A percentile compares a stretch with the other conserved stretches of the same genome.
phyloP scores from a whole-genome alignment of 768 basidiomycete genomes.

The Asterophora lycoperdoides region DNA sequence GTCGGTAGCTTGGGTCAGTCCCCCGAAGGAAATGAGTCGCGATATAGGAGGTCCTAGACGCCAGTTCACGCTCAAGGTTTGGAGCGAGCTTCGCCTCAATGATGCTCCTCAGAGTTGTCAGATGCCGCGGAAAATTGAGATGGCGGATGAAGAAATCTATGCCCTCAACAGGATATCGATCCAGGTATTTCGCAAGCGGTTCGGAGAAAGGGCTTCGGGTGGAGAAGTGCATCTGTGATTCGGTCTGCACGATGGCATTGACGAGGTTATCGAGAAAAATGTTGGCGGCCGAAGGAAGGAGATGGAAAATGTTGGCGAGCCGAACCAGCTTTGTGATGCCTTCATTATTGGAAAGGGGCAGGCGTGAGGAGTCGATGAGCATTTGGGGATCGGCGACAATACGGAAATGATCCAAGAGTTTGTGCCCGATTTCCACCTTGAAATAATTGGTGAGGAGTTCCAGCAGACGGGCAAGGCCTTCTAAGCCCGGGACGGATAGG shows the following conservation, averaged over 20 bases:
- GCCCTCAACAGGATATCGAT: conserved; percentile 85
- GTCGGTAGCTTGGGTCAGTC: conserved; percentile 44
- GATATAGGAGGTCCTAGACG: conserved; percentile 52
- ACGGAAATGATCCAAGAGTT: conserved; percentile 94
- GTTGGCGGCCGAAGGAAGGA: conserved; percentile 89
- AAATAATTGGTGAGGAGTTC: conserved; percentile 98
- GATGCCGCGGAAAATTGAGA: conserved; percentile 71
- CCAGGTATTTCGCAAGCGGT: conserved; percentile 85
- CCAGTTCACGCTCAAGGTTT: conserved; percentile 63
- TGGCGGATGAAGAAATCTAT: conserved; percentile 80
- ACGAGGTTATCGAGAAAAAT: conserved; percentile 88
- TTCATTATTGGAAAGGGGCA: conserved; percentile 82
- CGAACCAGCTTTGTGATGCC: conserved; percentile 90
- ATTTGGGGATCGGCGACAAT: conserved; percentile 87
- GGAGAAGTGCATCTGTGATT: conserved; percentile 88
- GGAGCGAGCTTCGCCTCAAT: conserved; percentile 77
- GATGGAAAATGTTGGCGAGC: conserved; percentile 96
- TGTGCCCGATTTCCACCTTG: conserved; percentile 98
- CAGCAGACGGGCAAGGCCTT: conserved; percentile 89
- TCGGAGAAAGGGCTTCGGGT: conserved; percentile 88
- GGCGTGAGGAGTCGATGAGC: conserved; percentile 71
- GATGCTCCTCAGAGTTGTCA: conserved; percentile 82
- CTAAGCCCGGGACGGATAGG: conserved; percentile 85
- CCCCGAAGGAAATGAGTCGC: conserved; percentile 48
- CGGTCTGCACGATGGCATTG: conserved; percentile 85